Base-by-base conservation (phyloP, 1,284 basidiomycete species). In the Leccinum fallax region DNA sequence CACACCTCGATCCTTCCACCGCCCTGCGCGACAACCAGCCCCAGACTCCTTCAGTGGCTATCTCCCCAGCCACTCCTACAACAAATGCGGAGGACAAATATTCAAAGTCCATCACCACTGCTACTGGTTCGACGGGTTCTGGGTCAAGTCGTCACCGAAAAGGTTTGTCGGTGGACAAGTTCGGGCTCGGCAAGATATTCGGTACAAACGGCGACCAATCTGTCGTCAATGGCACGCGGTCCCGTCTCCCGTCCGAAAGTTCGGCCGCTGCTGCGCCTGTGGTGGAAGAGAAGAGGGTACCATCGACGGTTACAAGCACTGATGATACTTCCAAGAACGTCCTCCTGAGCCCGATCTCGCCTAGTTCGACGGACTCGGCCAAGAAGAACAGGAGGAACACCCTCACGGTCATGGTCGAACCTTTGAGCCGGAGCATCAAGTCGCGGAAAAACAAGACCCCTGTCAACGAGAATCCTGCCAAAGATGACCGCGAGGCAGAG, bases 381-480 rank as follows among this genome's bases (percentile, higher is more conserved):
- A 86, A 84, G 82, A 87, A 88, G 80, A 80, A 78, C 72, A 81
- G 89, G 70, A 78, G 91, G 65, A 93, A 92, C 74, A 94, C 93
- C 1, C 79, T 94, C 60, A 93, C 89, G 0, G 85, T 93, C 53
- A 91, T 94, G 84, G 89, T 92, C 4, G 90, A 92, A 67, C 90
- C 90, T 6, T 78, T 93, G 67, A 84, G 80, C 63, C 81, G 84
- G 57, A 81, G 79, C 4, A 85, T 88, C 65, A 84, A 85, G 73
- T 79, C 78, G 28, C 80, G 83, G 56, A 78, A 78, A 60, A 74
- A 72, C 60, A 71, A 76, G 54, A 75, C 74, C 1, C 79, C 81
- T 0, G 77, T 80, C 6, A 64, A 61, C 2, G 75, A 75, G 30
- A 75, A 67, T 61, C 77, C 78, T 1, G 64, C 63, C 58, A 78